phyloP scores from a whole-genome alignment of 2,329 filamentous ascomycete genomes.

The Hypoxylon sp. region DNA sequence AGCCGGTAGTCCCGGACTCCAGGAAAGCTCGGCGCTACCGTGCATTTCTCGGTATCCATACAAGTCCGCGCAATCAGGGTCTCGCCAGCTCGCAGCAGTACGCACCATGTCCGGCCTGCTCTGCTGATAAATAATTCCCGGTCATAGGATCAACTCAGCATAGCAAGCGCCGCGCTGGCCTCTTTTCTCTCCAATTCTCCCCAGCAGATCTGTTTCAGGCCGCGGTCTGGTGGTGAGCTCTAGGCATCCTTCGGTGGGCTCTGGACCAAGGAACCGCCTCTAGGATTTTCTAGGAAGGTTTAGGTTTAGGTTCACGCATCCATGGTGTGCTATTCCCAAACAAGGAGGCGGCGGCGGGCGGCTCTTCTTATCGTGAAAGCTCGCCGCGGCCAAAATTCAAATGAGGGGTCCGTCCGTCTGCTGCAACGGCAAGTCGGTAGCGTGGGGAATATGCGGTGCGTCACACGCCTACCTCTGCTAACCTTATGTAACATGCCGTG shows the following conservation, averaged over 20 bases:
- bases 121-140: background rate
- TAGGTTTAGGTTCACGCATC: slow-evolving; percentile 8
- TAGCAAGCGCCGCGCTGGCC: background rate
- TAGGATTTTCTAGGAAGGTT: background rate
- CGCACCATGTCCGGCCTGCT: background rate
- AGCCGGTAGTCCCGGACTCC: slow-evolving; percentile 12
- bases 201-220: slow-evolving; percentile 5
- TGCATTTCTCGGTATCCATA: background rate
- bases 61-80: background rate
- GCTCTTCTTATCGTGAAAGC: slow-evolving; percentile 29
- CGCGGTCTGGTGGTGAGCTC: background rate
- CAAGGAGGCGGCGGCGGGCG: slow-evolving; percentile 38
- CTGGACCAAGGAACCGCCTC: background rate
- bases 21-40: slow-evolving; percentile 1
- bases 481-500: slow-evolving; percentile 29
- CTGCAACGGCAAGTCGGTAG: slow-evolving; percentile 7
- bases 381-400: background rate
- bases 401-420: slow-evolving; percentile 14
- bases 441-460: slow-evolving; percentile 18
- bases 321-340: slow-evolving; percentile 29
- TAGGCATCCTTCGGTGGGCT: slow-evolving; percentile 3
- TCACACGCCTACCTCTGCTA: slow-evolving; percentile 5
- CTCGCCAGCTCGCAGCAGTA: background rate
- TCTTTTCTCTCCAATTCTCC: background rate
- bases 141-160: slow-evolving; percentile 3